Conservation (phyloP, 1,139 yeast genomes). For the Hansenula sp. region DNA sequence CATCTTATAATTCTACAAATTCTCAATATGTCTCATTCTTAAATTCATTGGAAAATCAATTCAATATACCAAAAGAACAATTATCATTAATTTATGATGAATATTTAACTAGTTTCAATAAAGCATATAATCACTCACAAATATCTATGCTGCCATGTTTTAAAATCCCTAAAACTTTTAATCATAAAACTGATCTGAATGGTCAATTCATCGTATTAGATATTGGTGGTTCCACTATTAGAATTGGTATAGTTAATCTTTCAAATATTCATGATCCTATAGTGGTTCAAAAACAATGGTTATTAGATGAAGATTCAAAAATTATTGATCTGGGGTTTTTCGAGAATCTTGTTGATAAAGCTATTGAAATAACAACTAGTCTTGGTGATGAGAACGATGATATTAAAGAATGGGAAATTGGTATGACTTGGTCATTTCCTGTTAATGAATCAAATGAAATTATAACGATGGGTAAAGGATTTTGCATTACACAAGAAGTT, state of each 20-base stretch:
- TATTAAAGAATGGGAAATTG: conserved; percentile 13
- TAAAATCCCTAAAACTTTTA: background rate
- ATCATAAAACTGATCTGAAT: background rate
- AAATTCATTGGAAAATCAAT: background rate
- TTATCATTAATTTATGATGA: background rate
- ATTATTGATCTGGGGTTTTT: conserved; percentile 24
- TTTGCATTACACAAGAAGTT: conserved; percentile 20
- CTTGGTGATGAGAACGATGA: background rate
- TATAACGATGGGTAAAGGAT: conserved; percentile 31
- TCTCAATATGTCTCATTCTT: too few species aligned
- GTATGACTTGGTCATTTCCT: conserved; percentile 32
- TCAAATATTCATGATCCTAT: background rate
- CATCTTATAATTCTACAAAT: too few species aligned
- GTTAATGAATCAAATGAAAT: conserved; percentile 22
- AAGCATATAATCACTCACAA: background rate
- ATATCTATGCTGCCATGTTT: conserved; percentile 3
- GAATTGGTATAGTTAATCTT: conserved; percentile 11
- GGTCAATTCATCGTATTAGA: conserved; percentile 12
- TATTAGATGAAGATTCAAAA: conserved; percentile 13
- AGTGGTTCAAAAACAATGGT: conserved; percentile 9
- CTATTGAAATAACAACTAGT: conserved; percentile 1
- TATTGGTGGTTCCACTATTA: conserved; percentile 21
- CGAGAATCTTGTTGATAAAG: conserved; percentile 15
- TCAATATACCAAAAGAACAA: background rate
- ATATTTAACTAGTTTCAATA: background rate